Evolutionary conservation across 2,329 filamentous ascomycete genomes (phyloP).

Genomic region (Fusarium ambrosium): DNA sequence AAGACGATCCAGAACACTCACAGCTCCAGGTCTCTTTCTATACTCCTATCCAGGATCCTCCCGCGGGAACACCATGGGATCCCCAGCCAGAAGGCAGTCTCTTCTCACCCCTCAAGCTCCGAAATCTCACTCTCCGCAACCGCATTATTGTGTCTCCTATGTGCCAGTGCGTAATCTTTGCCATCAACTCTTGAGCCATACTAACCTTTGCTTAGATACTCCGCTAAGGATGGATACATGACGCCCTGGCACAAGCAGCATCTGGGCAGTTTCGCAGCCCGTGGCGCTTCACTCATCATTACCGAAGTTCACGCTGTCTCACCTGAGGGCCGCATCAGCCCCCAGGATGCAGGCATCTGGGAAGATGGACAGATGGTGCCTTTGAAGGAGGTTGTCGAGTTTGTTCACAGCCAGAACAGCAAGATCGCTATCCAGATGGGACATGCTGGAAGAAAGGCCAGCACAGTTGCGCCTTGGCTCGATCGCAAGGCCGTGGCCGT

Average conservation of each 20-base stretch:
- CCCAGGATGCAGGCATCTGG: conserved; percentile 78
- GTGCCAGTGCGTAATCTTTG: conserved; percentile 56
- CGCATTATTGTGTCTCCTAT: conserved; percentile 62
- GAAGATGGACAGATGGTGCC: conserved; percentile 76
- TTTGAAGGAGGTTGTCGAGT: conserved; percentile 71
- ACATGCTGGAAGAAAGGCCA: conserved; percentile 75
- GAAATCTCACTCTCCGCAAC: conserved; percentile 60
- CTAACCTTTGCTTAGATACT: conserved; percentile 40
- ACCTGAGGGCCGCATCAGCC: conserved; percentile 78
- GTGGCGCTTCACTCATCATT: conserved; percentile 70
- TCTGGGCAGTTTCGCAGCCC: conserved; percentile 53
- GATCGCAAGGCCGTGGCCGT: conserved; percentile 43
- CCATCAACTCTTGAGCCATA: neutral
- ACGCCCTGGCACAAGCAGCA: conserved; percentile 61
- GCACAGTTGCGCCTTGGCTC: conserved; percentile 49
- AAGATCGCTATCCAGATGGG: conserved; percentile 77
- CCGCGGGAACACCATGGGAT: conserved; percentile 44
- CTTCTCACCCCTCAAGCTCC: conserved; percentile 60
- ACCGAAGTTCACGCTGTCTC: conserved; percentile 78
- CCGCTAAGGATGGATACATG: conserved; percentile 56
- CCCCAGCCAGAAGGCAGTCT: conserved; percentile 47
- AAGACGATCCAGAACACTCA: neutral
- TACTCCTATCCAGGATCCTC: conserved; percentile 44
- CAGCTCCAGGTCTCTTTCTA: conserved; percentile 39
- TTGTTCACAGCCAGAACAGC: conserved; percentile 71